Conservation (phyloP, 257 asterid genomes). For the Paulownia fortunei region DNA sequence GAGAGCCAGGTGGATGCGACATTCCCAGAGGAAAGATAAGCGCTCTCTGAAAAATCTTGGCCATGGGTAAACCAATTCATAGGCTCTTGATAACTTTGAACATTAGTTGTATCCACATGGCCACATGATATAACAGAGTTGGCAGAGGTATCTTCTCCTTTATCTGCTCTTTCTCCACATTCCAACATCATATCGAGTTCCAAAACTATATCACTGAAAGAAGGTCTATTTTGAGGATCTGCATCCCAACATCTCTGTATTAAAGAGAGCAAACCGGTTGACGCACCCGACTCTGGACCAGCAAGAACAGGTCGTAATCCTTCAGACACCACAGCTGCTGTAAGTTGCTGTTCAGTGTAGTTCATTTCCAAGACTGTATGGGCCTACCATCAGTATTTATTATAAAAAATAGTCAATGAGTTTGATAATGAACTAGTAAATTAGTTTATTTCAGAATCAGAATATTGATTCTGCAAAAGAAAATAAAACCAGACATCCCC, state of each 20-base stretch:
- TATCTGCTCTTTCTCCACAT: constrained; percentile 31
- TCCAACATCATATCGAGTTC: constrained; percentile 63
- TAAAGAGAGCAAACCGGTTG: constrained; percentile 62
- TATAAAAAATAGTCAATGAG: not conserved
- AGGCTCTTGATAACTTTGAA: constrained; percentile 60
- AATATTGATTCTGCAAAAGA: constrained; percentile 6
- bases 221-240: constrained; percentile 74
- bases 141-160: constrained; percentile 30
- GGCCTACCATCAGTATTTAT: constrained; percentile 60
- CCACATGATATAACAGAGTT: constrained; percentile 32
- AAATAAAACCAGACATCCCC: not conserved
- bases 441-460: not conserved
- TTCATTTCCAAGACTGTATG: constrained; percentile 98
- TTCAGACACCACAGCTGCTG: constrained; percentile 86
- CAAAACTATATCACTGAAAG: constrained; percentile 63
- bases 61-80: constrained; percentile 82
- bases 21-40: constrained; percentile 45
- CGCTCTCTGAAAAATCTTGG: constrained; percentile 46
- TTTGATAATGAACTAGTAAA: constrained; percentile 9
- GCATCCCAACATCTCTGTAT: constrained; percentile 84
- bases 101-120: constrained; percentile 33
- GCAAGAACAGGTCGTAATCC: constrained; percentile 87
- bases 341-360: constrained; percentile 89
- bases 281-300: constrained; percentile 52
- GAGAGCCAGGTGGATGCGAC: constrained; percentile 46